These are phyloP conservation scores for Candida taoyuanica DNA, from an alignment of 805 yeast genomes.

Conservation along the genomic window DNA sequence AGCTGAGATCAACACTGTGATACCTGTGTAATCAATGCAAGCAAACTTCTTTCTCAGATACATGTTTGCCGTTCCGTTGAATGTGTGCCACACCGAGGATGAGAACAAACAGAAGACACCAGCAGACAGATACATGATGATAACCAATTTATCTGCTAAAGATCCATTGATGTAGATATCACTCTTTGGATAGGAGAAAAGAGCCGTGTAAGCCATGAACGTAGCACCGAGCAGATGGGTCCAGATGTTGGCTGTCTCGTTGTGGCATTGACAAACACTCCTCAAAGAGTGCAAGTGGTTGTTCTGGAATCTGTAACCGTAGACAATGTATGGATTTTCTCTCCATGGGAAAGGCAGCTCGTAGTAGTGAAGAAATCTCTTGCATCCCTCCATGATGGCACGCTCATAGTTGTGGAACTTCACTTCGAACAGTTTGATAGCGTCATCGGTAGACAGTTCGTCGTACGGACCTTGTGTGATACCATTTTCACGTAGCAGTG, in stretches of 20 bases:
- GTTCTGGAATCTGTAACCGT: constrained; percentile 81
- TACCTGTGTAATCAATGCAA: constrained; percentile 93
- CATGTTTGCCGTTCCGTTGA: constrained; percentile 67
- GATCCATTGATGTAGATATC: constrained; percentile 40
- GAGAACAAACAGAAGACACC: constrained; percentile 73
- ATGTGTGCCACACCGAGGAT: constrained; percentile 89
- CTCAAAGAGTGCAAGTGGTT: constrained; percentile 54
- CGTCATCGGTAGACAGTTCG: constrained; percentile 13
- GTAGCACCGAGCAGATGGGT: constrained; percentile 74
- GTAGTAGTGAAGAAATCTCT: constrained; percentile 63
- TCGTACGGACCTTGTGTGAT: constrained; percentile 12
- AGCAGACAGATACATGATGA: constrained; percentile 63
- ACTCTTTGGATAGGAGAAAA: constrained; percentile 61
- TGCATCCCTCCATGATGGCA: constrained; percentile 40
- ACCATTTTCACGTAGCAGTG: constrained; percentile 13
- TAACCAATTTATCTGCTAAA: constrained; percentile 42
- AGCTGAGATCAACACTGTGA: constrained; percentile 83
- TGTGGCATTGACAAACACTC: constrained; percentile 64
- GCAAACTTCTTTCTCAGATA: constrained; percentile 69
- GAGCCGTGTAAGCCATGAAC: constrained; percentile 49
- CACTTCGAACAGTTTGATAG: constrained; percentile 27
- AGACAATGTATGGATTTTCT: constrained; percentile 78
- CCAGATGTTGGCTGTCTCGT: constrained; percentile 93
- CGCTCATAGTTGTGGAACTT: constrained; percentile 43
- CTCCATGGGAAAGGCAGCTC: constrained; percentile 92